Percentiles rank a stretch among this genome's conserved stretches.
Evolutionary conservation across 495 filamentous ascomycete genomes (phyloP).

Genomic region (Xylaria palmicola): DNA sequence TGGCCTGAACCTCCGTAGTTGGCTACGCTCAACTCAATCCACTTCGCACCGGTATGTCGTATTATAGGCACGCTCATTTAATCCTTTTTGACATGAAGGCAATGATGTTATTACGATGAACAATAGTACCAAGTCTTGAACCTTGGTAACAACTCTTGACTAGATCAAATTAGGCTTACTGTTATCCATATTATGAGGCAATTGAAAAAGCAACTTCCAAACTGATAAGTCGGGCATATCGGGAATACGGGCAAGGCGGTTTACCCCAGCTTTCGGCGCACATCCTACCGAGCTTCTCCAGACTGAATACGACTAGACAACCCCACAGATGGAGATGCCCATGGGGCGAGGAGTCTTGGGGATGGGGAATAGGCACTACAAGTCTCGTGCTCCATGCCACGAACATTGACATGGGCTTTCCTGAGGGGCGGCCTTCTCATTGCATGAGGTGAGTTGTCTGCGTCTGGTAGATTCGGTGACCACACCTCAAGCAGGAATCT

Average conservation of each 20-base stretch:
- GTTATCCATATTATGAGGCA: neutral
- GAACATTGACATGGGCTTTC: neutral
- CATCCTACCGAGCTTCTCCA: constrained; percentile 7
- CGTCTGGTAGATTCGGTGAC: neutral
- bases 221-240: neutral
- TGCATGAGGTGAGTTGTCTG: neutral
- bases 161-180: neutral
- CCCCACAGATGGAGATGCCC: constrained; percentile 2
- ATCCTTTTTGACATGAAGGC: neutral
- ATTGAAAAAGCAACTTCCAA: neutral
- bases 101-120: neutral
- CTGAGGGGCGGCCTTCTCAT: neutral
- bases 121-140: neutral
- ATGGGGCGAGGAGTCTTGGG: neutral
- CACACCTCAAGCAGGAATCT: neutral
- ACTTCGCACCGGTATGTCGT: too few species aligned
- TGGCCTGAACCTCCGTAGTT: too few species aligned
- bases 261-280: constrained; percentile 6
- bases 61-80: neutral
- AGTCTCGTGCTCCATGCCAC: neutral
- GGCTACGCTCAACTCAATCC: too few species aligned
- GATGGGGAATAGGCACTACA: neutral
- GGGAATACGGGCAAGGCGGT: neutral
- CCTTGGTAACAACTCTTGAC: neutral
- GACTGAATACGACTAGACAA: neutral